These are phyloP conservation scores for Suaeda aralocaspica DNA, from an alignment of 148 eudicot genomes.

Conservation along the genomic window DNA sequence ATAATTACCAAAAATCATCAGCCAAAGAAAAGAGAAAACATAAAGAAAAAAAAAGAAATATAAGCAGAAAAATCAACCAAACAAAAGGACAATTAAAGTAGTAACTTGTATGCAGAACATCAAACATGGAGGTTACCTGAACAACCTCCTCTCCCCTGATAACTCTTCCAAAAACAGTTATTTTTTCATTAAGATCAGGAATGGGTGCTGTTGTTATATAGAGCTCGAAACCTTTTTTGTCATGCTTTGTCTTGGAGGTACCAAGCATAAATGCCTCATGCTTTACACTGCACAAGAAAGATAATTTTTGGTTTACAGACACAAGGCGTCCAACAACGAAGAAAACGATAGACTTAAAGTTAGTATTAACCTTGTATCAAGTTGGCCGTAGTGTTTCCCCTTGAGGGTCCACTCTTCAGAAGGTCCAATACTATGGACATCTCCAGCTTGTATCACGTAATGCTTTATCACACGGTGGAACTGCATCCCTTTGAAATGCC, in stretches of 20 bases:
- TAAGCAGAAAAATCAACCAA: no score
- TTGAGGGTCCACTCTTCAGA: slow-evolving; percentile 80
- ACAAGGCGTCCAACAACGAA: not conserved
- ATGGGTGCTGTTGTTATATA: slow-evolving; percentile 91
- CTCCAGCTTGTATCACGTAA: slow-evolving; percentile 88
- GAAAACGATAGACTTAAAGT: not conserved
- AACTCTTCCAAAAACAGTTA: slow-evolving; percentile 83
- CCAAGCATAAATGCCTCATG: slow-evolving; percentile 97
- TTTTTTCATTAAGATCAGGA: slow-evolving; percentile 80
- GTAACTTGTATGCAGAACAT: not conserved
- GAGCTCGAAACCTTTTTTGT: slow-evolving; percentile 61
- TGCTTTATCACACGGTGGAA: slow-evolving; percentile 85
- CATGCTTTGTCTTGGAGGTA: slow-evolving; percentile 67
- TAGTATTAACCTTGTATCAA: slow-evolving; percentile 60
- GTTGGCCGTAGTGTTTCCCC: slow-evolving; percentile 74
- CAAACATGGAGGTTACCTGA: no score
- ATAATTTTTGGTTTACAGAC: not conserved
- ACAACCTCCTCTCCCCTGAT: slow-evolving; percentile 90
- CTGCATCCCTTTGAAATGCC: slow-evolving; percentile 86
- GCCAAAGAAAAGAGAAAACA: not conserved
- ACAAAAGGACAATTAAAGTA: not conserved
- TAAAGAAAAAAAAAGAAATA: not conserved
- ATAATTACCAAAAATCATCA: not conserved
- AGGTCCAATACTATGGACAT: slow-evolving; percentile 50
- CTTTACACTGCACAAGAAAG: slow-evolving; percentile 54